Evolutionary conservation across 2,329 filamentous ascomycete genomes (phyloP).

Genomic region (Colletotrichum costaricense): DNA sequence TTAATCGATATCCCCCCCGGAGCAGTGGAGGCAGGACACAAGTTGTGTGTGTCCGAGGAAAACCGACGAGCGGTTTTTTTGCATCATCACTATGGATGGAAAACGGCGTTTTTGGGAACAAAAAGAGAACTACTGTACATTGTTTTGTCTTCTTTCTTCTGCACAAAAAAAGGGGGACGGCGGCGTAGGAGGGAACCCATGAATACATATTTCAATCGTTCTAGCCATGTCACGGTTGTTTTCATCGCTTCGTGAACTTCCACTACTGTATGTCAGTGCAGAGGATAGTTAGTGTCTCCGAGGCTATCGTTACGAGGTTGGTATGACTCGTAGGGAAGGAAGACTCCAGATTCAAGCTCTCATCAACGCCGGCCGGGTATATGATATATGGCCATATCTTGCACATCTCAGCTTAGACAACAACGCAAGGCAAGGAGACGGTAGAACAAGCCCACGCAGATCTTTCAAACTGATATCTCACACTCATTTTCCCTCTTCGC

Average conservation of each 20-base stretch:
- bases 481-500: not conserved
- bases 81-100: conserved; percentile 24
- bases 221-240: conserved; percentile 19
- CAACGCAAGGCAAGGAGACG: not conserved
- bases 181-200: conserved; percentile 31
- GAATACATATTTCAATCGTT: conserved; percentile 33
- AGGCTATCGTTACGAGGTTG: too few relatives aligned
- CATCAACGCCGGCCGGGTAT: not conserved
- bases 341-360: not conserved
- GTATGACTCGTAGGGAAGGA: not conserved
- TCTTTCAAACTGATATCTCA: not conserved
- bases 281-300: not conserved
- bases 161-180: conserved; percentile 20
- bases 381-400: not conserved
- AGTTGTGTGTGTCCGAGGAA: not conserved
- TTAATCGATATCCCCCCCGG: conserved; percentile 29
- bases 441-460: not conserved
- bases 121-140: not conserved
- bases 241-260: not conserved
- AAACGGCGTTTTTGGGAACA: conserved; percentile 23
- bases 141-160: not conserved
- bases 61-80: not conserved
- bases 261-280: not conserved
- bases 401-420: not conserved
- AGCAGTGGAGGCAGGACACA: not conserved